Evolutionary conservation across 306 rosid species (phyloP).

Genomic region (Sechiopsis laciniata): DNA sequence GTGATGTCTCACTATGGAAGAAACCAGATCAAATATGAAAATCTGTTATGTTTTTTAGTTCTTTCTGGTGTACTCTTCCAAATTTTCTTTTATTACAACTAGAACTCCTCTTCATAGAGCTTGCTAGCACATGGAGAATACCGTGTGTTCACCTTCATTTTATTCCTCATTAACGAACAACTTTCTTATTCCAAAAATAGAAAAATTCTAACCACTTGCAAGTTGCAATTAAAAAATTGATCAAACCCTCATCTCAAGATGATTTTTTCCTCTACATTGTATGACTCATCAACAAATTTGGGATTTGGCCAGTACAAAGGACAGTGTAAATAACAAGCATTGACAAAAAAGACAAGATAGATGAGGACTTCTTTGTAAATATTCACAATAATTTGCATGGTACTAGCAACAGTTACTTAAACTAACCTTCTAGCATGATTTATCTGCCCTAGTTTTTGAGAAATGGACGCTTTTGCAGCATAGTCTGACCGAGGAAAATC

Average conservation of each 20-base stretch:
- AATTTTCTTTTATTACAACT: background rate
- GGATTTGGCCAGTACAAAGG: background rate
- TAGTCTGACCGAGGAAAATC: conserved; percentile 40
- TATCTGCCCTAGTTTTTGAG: conserved; percentile 44
- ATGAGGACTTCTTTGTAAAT: background rate
- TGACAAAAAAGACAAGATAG: background rate
- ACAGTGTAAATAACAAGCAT: background rate
- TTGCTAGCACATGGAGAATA: background rate
- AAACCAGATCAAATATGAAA: no score
- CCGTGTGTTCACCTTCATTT: background rate
- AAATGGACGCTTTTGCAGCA: conserved; percentile 33
- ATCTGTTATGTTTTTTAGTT: background rate
- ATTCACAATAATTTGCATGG: background rate
- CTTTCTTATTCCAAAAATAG: background rate
- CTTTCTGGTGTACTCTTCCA: background rate
- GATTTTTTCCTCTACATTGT: background rate
- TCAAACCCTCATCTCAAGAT: no score
- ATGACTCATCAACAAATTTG: background rate
- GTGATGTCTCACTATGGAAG: background rate
- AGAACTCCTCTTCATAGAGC: background rate
- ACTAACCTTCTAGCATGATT: conserved; percentile 50
- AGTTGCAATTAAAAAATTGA: background rate
- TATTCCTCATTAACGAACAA: background rate
- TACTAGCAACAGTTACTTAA: conserved; percentile 8
- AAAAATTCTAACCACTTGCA: background rate